Base-by-base conservation (phyloP, 164 flowering plant species). In the Macadamia tetraphylla region DNA sequence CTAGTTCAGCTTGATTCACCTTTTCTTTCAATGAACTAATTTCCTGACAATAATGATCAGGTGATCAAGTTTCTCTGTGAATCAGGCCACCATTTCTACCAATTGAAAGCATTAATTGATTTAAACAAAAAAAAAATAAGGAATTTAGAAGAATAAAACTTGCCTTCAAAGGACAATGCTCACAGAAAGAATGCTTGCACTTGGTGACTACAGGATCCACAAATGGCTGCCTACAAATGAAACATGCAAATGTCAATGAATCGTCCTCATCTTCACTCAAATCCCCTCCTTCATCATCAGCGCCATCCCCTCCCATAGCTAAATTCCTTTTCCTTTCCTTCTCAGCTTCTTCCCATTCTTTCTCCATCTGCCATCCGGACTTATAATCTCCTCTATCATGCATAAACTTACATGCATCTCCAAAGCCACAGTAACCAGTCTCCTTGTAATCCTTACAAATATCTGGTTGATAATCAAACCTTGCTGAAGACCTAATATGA, bases 311-410 rank as follows among this genome's bases (percentile, higher is more conserved):
- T 62, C 90, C 40, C 79, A 84, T 12, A 66, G 98, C 95, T 70
- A 90, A 73, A 58, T 83, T 92, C 76, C 87, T 82, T 77, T 88
- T 89, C 77, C 94, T 79, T 40, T 64, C 77, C 78, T 94, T 90
- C 79, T 92, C 93, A 17, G 78, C 84, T 69, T 87, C 96, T 4
- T 91, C 94, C 97, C 97, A 91, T 65, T 91, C 97, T 67, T 79
- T 89, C 78, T 93, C 98, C 80, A 93, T 49, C 70, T 93, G 98
- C 98, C 97, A 91, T 5, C 98, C 98, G 35, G 96, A 78, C 75
- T 94, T 92, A 76, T 92, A 90, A 78, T 94, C 99, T 59, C 99
- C 98, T 63, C 99, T 81, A 77, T 94, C 99, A 77, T 92, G 98
- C 98, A 92, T 90, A 77, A 94, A 94, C 78, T 94, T 94, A 71